These are phyloP conservation scores for Aspergillus pseudotamarii DNA, from an alignment of 2,329 filamentous ascomycete species.

Conservation along the genomic window DNA sequence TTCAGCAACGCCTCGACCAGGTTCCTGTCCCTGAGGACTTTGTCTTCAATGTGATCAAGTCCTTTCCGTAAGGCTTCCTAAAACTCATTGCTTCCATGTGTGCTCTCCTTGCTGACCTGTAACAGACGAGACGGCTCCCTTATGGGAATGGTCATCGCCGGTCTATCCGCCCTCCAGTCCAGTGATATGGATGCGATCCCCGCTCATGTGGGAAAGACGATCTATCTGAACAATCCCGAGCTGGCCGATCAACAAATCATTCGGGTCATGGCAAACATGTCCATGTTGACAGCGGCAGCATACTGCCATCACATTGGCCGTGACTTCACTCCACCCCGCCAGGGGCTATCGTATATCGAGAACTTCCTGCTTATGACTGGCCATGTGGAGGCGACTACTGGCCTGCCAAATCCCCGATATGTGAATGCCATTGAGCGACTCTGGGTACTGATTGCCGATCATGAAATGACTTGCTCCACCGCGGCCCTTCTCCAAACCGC, in stretches of 20 bases:
- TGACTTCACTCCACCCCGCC: constrained; percentile 54
- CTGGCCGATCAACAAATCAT: constrained; percentile 54
- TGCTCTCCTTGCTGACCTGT: not conserved
- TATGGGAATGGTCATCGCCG: constrained; percentile 31
- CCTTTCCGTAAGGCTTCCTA: constrained; percentile 3
- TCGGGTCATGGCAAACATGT: constrained; percentile 46
- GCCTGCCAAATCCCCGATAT: constrained; percentile 51
- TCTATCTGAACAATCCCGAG: not conserved
- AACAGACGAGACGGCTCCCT: not conserved
- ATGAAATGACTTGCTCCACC: constrained; percentile 61
- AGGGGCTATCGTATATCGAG: constrained; percentile 53
- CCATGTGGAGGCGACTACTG: constrained; percentile 51
- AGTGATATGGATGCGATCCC: not conserved
- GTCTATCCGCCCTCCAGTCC: constrained; percentile 42
- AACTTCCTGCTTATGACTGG: constrained; percentile 60
- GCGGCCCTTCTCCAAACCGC: constrained; percentile 58
- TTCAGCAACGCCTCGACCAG: not conserved
- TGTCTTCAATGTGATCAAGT: constrained; percentile 49
- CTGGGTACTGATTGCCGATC: constrained; percentile 59
- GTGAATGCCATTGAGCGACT: constrained; percentile 53
- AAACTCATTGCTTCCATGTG: not conserved
- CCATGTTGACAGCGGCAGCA: constrained; percentile 54
- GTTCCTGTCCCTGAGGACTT: constrained; percentile 34
- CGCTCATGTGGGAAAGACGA: not conserved
- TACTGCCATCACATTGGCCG: constrained; percentile 58